Conservation (phyloP, 2,329 filamentous ascomycete species). For the Biscogniauxia sp. region DNA sequence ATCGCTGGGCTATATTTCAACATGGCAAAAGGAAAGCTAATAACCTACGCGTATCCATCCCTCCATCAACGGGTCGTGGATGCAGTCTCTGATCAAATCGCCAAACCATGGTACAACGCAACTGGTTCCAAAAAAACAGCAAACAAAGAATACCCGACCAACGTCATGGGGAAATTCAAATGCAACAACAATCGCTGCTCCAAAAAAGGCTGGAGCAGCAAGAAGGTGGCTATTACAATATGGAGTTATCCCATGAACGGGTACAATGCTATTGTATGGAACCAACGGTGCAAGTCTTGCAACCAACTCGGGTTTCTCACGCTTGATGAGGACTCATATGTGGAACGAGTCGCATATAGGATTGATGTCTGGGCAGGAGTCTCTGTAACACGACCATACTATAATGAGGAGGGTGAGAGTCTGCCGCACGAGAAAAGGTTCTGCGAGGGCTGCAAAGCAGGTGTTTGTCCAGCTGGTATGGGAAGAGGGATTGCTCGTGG, state of each 20-base stretch:
- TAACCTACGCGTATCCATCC: too few relatives aligned
- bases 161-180: slow-evolving; percentile 18
- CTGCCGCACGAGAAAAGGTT: slow-evolving; percentile 12
- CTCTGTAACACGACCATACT: slow-evolving; percentile 1
- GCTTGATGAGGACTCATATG: slow-evolving; percentile 22
- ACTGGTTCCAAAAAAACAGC: too few relatives aligned
- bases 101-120: too few relatives aligned
- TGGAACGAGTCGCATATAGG: slow-evolving; percentile 26
- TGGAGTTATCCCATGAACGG: slow-evolving; percentile 14
- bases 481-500: too few relatives aligned
- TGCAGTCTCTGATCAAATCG: too few relatives aligned
- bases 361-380: slow-evolving; percentile 27
- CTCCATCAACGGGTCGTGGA: too few relatives aligned
- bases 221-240: slow-evolving; percentile 5
- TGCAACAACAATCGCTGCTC: slow-evolving; percentile 11
- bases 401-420: not conserved
- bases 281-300: slow-evolving; percentile 25
- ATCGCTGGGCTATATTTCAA: too few relatives aligned
- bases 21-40: too few relatives aligned
- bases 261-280: slow-evolving; percentile 27
- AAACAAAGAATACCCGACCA: not conserved
- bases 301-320: slow-evolving; percentile 14
- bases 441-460: slow-evolving; percentile 19
- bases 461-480: too few relatives aligned
- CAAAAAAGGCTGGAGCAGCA: slow-evolving; percentile 11